phyloP scores from a whole-genome alignment of 2,329 filamentous ascomycete species.

The Cercospora berteroae region DNA sequence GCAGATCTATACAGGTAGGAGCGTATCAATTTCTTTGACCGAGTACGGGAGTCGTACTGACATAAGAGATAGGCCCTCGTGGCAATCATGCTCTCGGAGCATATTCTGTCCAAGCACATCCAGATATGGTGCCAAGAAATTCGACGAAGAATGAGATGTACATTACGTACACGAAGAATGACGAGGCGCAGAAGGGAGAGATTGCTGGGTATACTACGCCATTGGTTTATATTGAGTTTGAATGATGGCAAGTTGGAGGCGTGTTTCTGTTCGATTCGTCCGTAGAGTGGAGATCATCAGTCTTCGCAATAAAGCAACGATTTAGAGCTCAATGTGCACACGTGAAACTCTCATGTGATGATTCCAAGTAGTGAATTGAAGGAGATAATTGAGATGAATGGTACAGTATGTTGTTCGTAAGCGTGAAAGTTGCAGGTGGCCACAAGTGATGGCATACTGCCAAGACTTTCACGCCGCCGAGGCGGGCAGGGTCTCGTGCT shows the following conservation, averaged over 20 bases:
- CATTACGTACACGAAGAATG: slow-evolving; percentile 24
- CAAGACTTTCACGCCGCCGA: slow-evolving; percentile 1
- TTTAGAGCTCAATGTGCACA: not conserved
- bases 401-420: not conserved
- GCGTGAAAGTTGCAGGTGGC: not conserved
- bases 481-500: slow-evolving; percentile 3
- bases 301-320: not conserved
- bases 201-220: slow-evolving; percentile 21
- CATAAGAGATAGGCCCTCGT: slow-evolving; percentile 5
- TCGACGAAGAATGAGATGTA: slow-evolving; percentile 21
- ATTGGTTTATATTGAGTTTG: slow-evolving; percentile 22
- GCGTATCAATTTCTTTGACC: not conserved
- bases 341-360: not conserved
- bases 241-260: not conserved
- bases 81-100: slow-evolving; percentile 18
- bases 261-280: not conserved
- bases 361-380: not conserved
- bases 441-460: not conserved
- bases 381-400: not conserved
- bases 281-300: not conserved
- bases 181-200: slow-evolving; percentile 9
- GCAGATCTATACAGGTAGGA: slow-evolving; percentile 13
- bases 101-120: slow-evolving; percentile 24
- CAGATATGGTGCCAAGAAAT: slow-evolving; percentile 13
- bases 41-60: no score